Evolutionary conservation across 306 rosid genomes (phyloP).

Genomic region (Dalbergia cultrata): DNA sequence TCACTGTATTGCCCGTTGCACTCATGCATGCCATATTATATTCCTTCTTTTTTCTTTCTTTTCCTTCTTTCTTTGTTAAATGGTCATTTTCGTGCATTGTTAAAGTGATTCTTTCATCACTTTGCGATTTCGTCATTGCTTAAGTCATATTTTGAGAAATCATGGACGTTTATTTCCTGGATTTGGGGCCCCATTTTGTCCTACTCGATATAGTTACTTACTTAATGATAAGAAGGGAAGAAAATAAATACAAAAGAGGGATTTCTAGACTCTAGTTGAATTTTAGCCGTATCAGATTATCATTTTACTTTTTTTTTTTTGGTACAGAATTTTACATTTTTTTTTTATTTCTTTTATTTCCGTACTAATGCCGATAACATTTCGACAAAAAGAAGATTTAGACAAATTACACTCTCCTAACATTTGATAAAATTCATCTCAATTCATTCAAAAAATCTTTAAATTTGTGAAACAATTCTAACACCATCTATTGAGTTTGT

Average conservation of each 20-base stretch:
- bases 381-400: too few species aligned
- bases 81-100: slow-evolving; percentile 38
- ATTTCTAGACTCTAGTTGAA: too few species aligned
- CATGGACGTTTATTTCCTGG: slow-evolving; percentile 23
- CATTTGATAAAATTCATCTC: too few species aligned
- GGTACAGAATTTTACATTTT: too few species aligned
- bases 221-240: not conserved
- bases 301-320: too few species aligned
- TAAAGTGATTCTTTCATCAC: slow-evolving; percentile 47
- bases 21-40: not conserved
- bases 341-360: too few species aligned
- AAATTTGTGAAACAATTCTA: too few species aligned
- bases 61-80: not conserved
- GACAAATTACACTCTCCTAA: too few species aligned
- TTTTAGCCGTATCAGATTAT: too few species aligned
- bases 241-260: not conserved
- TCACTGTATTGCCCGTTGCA: not conserved
- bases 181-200: slow-evolving; percentile 39
- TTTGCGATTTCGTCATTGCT: slow-evolving; percentile 54
- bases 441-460: too few species aligned
- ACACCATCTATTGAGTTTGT: too few species aligned
- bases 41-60: not conserved
- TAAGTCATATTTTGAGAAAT: slow-evolving; percentile 44
- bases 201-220: not conserved
- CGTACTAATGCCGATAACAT: too few species aligned